These are phyloP conservation scores for Alternaria incomplexa DNA, from an alignment of 2,329 filamentous ascomycete genomes.

Conservation along the genomic window DNA sequence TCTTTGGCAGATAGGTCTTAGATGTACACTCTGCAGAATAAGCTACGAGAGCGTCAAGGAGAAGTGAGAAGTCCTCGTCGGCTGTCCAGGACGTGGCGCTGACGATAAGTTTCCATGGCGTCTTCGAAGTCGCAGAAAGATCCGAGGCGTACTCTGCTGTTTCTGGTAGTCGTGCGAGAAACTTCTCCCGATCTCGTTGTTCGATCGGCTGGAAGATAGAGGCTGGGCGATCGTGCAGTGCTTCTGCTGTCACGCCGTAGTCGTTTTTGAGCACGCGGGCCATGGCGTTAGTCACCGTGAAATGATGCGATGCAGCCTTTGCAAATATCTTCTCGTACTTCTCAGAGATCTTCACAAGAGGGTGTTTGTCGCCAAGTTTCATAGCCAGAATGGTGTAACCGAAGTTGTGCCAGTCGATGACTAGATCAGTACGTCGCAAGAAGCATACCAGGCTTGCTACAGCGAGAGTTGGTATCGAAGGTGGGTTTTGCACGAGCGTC, in stretches of 20 bases:
- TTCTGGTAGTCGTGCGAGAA: constrained; percentile 70
- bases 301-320: constrained; percentile 71
- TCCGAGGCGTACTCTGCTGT: constrained; percentile 65
- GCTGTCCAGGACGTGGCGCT: constrained; percentile 97
- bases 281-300: constrained; percentile 93
- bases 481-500: constrained; percentile 93
- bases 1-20: constrained; percentile 61
- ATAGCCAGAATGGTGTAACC: constrained; percentile 88
- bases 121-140: constrained; percentile 57
- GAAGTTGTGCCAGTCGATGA: constrained; percentile 99
- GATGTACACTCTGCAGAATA: constrained; percentile 67
- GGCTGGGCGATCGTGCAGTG: constrained; percentile 76
- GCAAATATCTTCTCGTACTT: constrained; percentile 79
- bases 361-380: constrained; percentile 68
- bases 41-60: constrained; percentile 79
- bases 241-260: constrained; percentile 68
- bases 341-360: constrained; percentile 77
- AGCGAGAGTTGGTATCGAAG: constrained; percentile 88
- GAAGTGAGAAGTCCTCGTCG: constrained; percentile 90
- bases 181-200: constrained; percentile 51
- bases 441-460: constrained; percentile 75
- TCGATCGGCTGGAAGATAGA: constrained; percentile 77
- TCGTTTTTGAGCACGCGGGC: constrained; percentile 70
- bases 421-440: constrained; percentile 77
- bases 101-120: constrained; percentile 73